phyloP scores from a whole-genome alignment of 306 rosid genomes.

The Gastrolobium villosum region DNA sequence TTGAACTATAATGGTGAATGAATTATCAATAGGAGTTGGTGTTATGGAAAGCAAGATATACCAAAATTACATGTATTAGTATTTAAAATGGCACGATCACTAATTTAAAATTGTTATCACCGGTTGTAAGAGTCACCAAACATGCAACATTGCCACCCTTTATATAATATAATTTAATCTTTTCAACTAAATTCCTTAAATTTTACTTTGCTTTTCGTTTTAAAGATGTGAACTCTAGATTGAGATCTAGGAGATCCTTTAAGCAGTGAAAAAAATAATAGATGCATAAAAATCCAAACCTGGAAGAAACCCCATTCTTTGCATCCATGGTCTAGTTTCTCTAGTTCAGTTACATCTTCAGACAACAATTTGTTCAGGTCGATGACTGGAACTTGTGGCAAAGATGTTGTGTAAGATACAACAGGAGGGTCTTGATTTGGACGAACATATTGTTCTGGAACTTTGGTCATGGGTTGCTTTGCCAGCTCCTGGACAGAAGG shows the following conservation, averaged over 20 bases:
- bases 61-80: too few species aligned
- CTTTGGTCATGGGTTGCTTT: conserved; percentile 30
- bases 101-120: too few species aligned
- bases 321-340: conserved; percentile 58
- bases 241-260: background rate
- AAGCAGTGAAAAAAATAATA: background rate
- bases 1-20: too few species aligned
- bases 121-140: too few species aligned
- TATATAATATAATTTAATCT: too few species aligned
- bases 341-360: conserved; percentile 48
- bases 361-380: conserved; percentile 53
- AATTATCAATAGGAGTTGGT: too few species aligned
- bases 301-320: conserved; percentile 57
- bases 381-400: conserved; percentile 54
- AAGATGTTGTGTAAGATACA: conserved; percentile 20
- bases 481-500: conserved; percentile 55
- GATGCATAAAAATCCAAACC: conserved; percentile 41
- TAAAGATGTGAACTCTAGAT: background rate
- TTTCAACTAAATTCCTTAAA: too few species aligned
- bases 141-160: too few species aligned
- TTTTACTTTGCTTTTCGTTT: too few species aligned
- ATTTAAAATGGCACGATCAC: too few species aligned
- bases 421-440: conserved; percentile 52
- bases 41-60: too few species aligned
- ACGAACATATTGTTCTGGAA: conserved; percentile 56